Conservation (phyloP, 345 rosid species). For the Fremontodendron californicum region DNA sequence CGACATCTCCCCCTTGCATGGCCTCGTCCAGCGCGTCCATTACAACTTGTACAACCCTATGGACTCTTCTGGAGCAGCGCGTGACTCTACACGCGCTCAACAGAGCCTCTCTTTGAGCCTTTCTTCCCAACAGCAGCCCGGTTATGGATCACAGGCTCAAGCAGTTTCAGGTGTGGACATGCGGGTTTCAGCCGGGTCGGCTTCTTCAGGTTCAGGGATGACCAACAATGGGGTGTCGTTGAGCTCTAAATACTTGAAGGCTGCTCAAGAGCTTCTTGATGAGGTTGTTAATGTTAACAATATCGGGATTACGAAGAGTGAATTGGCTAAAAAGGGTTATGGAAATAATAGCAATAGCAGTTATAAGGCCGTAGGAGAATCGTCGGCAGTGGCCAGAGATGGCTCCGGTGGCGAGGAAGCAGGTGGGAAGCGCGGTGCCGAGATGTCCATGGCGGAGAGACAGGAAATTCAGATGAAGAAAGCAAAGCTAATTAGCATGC, state of each 20-base stretch:
- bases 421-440: conserved; percentile 47
- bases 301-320: conserved; percentile 26
- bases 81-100: conserved; percentile 70
- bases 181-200: conserved; percentile 49
- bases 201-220: conserved; percentile 71
- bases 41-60: conserved; percentile 65
- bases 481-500: conserved; percentile 85
- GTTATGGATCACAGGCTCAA: conserved; percentile 49
- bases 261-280: conserved; percentile 87
- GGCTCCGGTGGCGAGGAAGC: conserved; percentile 42
- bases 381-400: conserved; percentile 43
- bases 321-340: conserved; percentile 42
- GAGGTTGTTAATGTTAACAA: conserved; percentile 82
- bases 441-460: conserved; percentile 75
- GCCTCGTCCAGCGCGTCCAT: conserved; percentile 72
- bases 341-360: conserved; percentile 26
- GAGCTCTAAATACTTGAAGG: conserved; percentile 94
- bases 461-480: conserved; percentile 99
- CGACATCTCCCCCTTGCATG: conserved; percentile 63
- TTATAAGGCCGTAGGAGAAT: conserved; percentile 53
- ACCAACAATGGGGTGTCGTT: conserved; percentile 58
- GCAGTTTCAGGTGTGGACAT: conserved; percentile 43
- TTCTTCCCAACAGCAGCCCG: conserved; percentile 77
- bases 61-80: conserved; percentile 47
- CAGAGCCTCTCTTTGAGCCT: conserved; percentile 80